phyloP scores from a whole-genome alignment of 2,329 filamentous ascomycete species.

The Phaeosphaeria sp. region DNA sequence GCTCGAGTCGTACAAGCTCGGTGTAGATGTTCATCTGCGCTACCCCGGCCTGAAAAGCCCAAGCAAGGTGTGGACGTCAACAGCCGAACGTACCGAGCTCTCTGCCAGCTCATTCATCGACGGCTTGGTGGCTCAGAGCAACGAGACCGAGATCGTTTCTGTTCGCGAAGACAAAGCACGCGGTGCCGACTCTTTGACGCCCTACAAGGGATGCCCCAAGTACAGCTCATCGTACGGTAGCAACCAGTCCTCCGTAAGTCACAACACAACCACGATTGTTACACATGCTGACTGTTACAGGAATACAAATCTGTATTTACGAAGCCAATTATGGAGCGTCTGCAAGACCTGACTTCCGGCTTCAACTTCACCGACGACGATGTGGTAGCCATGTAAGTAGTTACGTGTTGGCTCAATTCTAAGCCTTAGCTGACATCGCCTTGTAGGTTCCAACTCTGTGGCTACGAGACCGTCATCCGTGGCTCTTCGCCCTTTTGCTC shows the following conservation, averaged over 20 bases:
- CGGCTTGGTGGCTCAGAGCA: conserved; percentile 61
- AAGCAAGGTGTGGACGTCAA: conserved; percentile 66
- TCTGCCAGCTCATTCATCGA: conserved; percentile 66
- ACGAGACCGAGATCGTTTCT: conserved; percentile 61
- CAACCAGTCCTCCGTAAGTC: conserved; percentile 56
- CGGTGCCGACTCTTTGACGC: conserved; percentile 68
- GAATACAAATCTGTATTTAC: conserved; percentile 64
- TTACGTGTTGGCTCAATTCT: neutral
- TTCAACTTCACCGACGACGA: conserved; percentile 71
- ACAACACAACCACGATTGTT: neutral
- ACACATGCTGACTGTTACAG: conserved; percentile 10
- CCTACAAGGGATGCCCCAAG: conserved; percentile 69
- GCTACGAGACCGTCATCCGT: conserved; percentile 70
- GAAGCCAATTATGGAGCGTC: conserved; percentile 64
- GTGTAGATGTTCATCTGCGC: conserved; percentile 64
- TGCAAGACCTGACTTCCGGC: conserved; percentile 59
- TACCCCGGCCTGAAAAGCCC: conserved; percentile 64
- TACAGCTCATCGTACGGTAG: conserved; percentile 66
- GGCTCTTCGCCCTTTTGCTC: conserved; percentile 69
- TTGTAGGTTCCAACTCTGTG: conserved; percentile 64
- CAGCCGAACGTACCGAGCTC: conserved; percentile 66
- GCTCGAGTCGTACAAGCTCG: conserved; percentile 66
- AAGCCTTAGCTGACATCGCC: neutral
- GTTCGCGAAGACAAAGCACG: conserved; percentile 64
- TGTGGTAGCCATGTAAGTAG: conserved; percentile 63